Conservation (phyloP, 768 basidiomycete species). For the Filobasidium floriforme region DNA sequence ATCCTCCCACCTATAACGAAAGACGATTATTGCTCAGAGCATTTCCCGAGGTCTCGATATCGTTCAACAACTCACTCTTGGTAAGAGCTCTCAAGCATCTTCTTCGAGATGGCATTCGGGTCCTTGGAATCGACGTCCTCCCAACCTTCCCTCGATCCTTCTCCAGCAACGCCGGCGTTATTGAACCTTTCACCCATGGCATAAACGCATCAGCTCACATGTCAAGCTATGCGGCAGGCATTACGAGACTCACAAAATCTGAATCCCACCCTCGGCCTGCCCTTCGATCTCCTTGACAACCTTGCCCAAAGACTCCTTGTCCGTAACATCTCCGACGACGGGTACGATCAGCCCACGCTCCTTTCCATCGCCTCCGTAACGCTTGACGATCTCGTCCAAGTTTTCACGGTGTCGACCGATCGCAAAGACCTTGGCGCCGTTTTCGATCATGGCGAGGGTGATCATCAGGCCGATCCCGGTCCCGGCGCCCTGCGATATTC, state of each 20-base stretch:
- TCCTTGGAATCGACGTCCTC: constrained; percentile 21
- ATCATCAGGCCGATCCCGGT: constrained; percentile 36
- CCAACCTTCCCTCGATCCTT: constrained; percentile 33
- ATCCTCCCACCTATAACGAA: constrained; percentile 22
- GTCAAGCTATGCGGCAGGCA: neutral
- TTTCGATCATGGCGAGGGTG: constrained; percentile 31
- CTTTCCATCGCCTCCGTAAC: constrained; percentile 30
- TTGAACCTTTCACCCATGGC: constrained; percentile 27
- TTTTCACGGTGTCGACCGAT: constrained; percentile 30
- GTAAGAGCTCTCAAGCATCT: constrained; percentile 29
- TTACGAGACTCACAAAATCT: constrained; percentile 28
- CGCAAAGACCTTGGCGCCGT: constrained; percentile 34
- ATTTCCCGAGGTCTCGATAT: too few relatives aligned
- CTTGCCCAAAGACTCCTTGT: constrained; percentile 27
- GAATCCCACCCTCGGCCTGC: constrained; percentile 30
- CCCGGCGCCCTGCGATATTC: constrained; percentile 16
- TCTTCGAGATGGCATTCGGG: constrained; percentile 27
- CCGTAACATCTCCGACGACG: constrained; percentile 27
- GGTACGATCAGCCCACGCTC: constrained; percentile 30
- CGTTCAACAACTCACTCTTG: constrained; percentile 22
- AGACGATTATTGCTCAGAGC: too few relatives aligned
- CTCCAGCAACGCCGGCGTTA: constrained; percentile 40
- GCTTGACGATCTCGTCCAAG: constrained; percentile 32
- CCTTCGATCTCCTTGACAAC: constrained; percentile 26
- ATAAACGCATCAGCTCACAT: too few relatives aligned